phyloP scores from a whole-genome alignment of 495 filamentous ascomycete species.

The Chlorociboria aeruginascens region DNA sequence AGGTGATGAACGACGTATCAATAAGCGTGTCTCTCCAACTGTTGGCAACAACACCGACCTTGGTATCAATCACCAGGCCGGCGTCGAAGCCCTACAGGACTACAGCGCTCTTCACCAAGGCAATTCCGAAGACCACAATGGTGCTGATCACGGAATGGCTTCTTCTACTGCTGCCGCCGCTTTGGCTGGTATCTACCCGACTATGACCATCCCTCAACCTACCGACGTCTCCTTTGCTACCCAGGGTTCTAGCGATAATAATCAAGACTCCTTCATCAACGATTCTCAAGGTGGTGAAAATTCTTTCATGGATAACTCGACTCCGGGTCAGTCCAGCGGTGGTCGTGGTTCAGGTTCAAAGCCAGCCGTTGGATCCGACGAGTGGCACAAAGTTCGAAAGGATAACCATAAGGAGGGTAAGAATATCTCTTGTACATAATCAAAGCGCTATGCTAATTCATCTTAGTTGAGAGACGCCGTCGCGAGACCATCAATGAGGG shows the following conservation, averaged over 20 bases:
- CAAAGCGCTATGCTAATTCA: slow-evolving; percentile 1
- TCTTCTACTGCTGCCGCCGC: slow-evolving; percentile 64
- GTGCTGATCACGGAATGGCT: slow-evolving; percentile 28
- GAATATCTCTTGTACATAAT: slow-evolving; percentile 15
- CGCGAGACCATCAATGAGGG: slow-evolving; percentile 99
- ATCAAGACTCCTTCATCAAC: slow-evolving; percentile 19
- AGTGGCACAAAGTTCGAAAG: slow-evolving; percentile 95
- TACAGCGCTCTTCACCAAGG: slow-evolving; percentile 36
- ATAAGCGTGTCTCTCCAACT: slow-evolving; percentile 18
- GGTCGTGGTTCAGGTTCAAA: slow-evolving; percentile 34
- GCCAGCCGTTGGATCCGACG: slow-evolving; percentile 85
- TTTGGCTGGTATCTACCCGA: slow-evolving; percentile 46
- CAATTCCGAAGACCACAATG: slow-evolving; percentile 30
- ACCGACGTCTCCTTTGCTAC: slow-evolving; percentile 58
- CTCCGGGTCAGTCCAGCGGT: neutral
- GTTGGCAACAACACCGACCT: neutral
- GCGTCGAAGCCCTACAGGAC: slow-evolving; percentile 25
- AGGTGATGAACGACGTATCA: slow-evolving; percentile 18
- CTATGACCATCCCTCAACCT: slow-evolving; percentile 56
- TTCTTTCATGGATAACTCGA: slow-evolving; percentile 18
- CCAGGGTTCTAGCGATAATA: slow-evolving; percentile 21
- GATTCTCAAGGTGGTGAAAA: slow-evolving; percentile 19
- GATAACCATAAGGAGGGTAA: slow-evolving; percentile 99
- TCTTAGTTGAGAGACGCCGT: slow-evolving; percentile 82
- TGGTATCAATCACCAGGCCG: slow-evolving; percentile 9